Evolutionary conservation across 805 yeast species (phyloP), one percentile per base, ranked within the genome.

Genomic region (Saturnispora sanitii): DNA sequence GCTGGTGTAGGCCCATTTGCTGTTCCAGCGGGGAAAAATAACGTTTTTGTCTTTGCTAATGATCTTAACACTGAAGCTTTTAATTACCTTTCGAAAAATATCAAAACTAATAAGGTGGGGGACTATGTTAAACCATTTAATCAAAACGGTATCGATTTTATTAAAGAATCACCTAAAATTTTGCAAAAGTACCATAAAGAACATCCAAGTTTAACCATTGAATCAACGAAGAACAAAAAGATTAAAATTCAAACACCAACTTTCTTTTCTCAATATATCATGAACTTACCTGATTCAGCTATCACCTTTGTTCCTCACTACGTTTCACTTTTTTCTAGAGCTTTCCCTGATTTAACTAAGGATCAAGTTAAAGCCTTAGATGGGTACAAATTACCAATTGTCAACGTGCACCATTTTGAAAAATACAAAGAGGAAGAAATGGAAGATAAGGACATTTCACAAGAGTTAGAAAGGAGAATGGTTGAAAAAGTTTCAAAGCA

Each of bases 1-100:
- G 97, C 96, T 1, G 99, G 99, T 35, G 97, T 92, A 2, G 99
- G 99, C 0, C 99, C 99, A 4, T 92, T 94, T 65, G 90, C 94
- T 2, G 76, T 92, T 1, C 99, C 99, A 0, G 95, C 96, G 1
- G 97, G 88, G 12, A 86, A 82, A 58, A 84, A 81, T 46, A 72
- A 73, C 13, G 82, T 79, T 9, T 57, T 88, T 39, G 94, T 85
- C 0, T 67, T 92, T 50, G 96, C 96, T 9, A 92, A 88, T 57
- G 99, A 92, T 58, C 67, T 92, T 57, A 92, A 92, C 54, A 97
- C 96, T 0, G 83, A 81, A 45, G 79, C 94, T 44, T 83, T 65
- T 60, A 74, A 75, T 48, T 81, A 82, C 53, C 69, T 92, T 63
- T 57, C 64, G 29, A 70, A 70, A 23, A 92, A 92, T 51, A 73